Conservation (phyloP, 108 stramenopile genomes). For the Licmophora abbreviata region DNA sequence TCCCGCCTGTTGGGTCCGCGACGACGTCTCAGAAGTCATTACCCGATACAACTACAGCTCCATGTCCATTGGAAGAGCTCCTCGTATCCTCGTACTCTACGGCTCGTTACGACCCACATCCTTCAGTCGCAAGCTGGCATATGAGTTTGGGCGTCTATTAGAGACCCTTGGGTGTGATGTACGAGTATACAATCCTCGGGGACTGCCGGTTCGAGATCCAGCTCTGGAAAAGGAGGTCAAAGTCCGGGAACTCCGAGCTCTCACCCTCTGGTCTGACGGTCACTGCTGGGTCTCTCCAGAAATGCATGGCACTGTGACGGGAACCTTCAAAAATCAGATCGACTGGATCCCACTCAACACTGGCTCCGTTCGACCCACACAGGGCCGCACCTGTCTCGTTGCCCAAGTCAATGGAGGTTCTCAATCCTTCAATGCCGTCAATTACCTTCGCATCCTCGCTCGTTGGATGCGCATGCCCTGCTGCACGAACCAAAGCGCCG, state of each 20-base stretch:
- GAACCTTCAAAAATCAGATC: constrained; percentile 62
- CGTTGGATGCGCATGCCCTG: constrained; percentile 73
- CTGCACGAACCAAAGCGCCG: constrained; percentile 45
- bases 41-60: constrained; percentile 31
- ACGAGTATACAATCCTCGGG: constrained; percentile 45
- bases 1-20: constrained; percentile 1
- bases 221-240: constrained; percentile 38
- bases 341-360: constrained; percentile 69
- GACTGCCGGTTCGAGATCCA: constrained; percentile 52
- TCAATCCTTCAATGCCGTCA: constrained; percentile 64
- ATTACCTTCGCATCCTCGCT: constrained; percentile 41
- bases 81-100: constrained; percentile 38
- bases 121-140: constrained; percentile 31
- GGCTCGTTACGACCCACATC: constrained; percentile 43
- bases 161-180: constrained; percentile 54
- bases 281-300: constrained; percentile 54
- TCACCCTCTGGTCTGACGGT: constrained; percentile 58
- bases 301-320: constrained; percentile 63
- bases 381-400: constrained; percentile 45
- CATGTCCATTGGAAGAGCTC: constrained; percentile 40
- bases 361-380: constrained; percentile 52
- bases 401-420: constrained; percentile 55
- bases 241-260: constrained; percentile 49
- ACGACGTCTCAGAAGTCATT: constrained; percentile 5
- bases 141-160: constrained; percentile 46